Evolutionary conservation across 345 rosid species (phyloP).

Genomic region (Streptanthus diversifolius): DNA sequence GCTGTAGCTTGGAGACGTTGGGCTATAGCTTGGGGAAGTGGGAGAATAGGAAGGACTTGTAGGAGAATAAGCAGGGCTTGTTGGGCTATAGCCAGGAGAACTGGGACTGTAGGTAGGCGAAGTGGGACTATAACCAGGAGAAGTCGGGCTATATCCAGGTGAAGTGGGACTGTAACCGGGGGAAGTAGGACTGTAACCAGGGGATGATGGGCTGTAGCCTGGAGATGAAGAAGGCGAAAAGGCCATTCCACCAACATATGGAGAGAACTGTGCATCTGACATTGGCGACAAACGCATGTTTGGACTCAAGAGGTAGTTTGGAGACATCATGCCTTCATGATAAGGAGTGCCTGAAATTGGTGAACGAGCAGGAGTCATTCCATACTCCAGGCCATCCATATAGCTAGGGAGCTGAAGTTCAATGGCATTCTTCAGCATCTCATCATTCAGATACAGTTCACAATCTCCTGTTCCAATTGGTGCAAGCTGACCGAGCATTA

Average conservation of each 20-base stretch:
- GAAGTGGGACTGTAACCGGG: constrained; percentile 86
- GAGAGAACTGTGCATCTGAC: constrained; percentile 85
- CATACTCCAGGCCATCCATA: constrained; percentile 83
- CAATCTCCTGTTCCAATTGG: constrained; percentile 97
- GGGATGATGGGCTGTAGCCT: constrained; percentile 81
- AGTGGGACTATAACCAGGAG: constrained; percentile 82
- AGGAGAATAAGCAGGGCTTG: constrained; percentile 79
- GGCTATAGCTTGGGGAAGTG: constrained; percentile 72
- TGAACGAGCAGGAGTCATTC: constrained; percentile 91
- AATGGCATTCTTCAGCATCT: constrained; percentile 96
- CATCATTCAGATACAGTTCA: constrained; percentile 81
- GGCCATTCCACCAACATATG: constrained; percentile 88
- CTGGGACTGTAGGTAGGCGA: constrained; percentile 58
- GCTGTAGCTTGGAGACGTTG: constrained; percentile 81
- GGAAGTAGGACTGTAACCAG: constrained; percentile 72
- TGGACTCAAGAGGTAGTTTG: constrained; percentile 77
- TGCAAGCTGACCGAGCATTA: constrained; percentile 96
- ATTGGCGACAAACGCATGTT: constrained; percentile 74
- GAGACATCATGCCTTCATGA: constrained; percentile 97
- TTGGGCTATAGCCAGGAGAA: constrained; percentile 60
- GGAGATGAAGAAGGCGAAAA: constrained; percentile 86
- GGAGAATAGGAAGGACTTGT: constrained; percentile 66
- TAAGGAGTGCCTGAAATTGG: constrained; percentile 89
- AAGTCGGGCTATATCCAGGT: constrained; percentile 79
- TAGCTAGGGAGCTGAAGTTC: constrained; percentile 98